A percentile compares a stretch with the other conserved stretches of the same genome.
These are phyloP conservation scores for Magnaporthales sp. DNA, from an alignment of 2,329 filamentous ascomycete species.

Conservation along the genomic window DNA sequence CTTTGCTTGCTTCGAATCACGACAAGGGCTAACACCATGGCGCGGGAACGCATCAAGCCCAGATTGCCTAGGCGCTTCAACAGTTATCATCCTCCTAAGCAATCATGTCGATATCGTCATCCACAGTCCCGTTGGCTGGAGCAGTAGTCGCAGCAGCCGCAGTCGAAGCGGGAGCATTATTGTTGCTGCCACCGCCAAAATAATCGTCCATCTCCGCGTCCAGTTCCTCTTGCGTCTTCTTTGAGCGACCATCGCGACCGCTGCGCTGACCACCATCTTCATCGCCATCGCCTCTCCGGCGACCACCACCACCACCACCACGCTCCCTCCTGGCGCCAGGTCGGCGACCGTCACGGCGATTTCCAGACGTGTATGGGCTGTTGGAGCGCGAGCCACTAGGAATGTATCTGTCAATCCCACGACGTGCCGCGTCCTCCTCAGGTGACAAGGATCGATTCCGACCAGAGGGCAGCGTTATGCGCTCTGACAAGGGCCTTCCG, in stretches of 20 bases:
- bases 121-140: slow-evolving; percentile 26
- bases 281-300: slow-evolving; percentile 11
- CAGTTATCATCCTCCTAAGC: slow-evolving; percentile 8
- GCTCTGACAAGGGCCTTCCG: slow-evolving; percentile 49
- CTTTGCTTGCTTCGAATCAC: background rate
- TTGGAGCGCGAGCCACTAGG: slow-evolving; percentile 52
- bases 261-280: slow-evolving; percentile 24
- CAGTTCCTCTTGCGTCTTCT: slow-evolving; percentile 85
- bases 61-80: background rate
- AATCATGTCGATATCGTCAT: slow-evolving; percentile 21
- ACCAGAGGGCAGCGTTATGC: slow-evolving; percentile 44
- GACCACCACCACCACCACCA: slow-evolving; percentile 31
- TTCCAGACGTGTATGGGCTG: slow-evolving; percentile 42
- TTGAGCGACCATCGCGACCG: slow-evolving; percentile 50
- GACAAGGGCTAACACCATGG: background rate
- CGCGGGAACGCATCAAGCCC: background rate
- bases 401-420: slow-evolving; percentile 71
- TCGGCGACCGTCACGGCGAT: slow-evolving; percentile 32
- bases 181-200: slow-evolving; percentile 47
- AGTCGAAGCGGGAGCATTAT: slow-evolving; percentile 17
- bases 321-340: slow-evolving; percentile 28
- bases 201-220: slow-evolving; percentile 98
- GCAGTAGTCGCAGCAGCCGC: slow-evolving; percentile 6
- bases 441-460: slow-evolving; percentile 57
- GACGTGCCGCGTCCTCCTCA: slow-evolving; percentile 48